Evolutionary conservation across 352 stramenopile species (phyloP).

Genomic region (Globisporangium ultimum): DNA sequence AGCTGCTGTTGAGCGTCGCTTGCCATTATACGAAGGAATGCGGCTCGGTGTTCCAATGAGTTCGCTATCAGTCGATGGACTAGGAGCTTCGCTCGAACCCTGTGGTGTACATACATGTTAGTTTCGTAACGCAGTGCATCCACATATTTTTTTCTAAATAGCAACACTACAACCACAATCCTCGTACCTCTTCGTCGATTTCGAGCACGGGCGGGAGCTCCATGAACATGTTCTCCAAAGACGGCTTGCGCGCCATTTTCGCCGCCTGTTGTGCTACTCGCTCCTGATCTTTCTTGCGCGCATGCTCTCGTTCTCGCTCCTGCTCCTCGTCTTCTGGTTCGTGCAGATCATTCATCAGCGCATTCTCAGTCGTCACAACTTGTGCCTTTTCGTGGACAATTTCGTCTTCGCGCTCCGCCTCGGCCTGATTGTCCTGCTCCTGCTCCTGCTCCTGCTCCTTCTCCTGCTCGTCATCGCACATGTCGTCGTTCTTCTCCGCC

Average conservation of each 20-base stretch:
- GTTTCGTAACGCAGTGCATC: not conserved
- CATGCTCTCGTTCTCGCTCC: slow-evolving; percentile 9
- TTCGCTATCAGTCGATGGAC: slow-evolving; percentile 15
- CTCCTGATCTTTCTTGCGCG: slow-evolving; percentile 12
- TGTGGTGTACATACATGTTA: not conserved
- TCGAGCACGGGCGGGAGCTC: slow-evolving; percentile 43
- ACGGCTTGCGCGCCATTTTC: slow-evolving; percentile 15
- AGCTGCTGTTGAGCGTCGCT: not conserved
- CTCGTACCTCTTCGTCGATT: slow-evolving; percentile 39
- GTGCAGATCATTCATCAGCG: slow-evolving; percentile 28
- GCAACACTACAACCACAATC: not conserved
- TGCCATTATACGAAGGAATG: not conserved
- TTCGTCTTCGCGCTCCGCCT: slow-evolving; percentile 12
- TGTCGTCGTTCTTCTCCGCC: not conserved
- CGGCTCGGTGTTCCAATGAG: not conserved
- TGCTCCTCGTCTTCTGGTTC: slow-evolving; percentile 16
- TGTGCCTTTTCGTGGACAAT: not conserved
- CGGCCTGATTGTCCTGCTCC: slow-evolving; percentile 5
- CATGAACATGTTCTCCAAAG: slow-evolving; percentile 36
- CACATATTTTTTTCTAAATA: not conserved
- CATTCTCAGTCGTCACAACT: slow-evolving; percentile 8
- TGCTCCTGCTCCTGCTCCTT: too few relatives aligned
- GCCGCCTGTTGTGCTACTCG: slow-evolving; percentile 10
- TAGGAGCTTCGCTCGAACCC: slow-evolving; percentile 20
- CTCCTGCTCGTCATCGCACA: slow-evolving; percentile 10